Evolutionary conservation across 1,284 basidiomycete genomes (phyloP).

Genomic region (Phenoliferia sp.): DNA sequence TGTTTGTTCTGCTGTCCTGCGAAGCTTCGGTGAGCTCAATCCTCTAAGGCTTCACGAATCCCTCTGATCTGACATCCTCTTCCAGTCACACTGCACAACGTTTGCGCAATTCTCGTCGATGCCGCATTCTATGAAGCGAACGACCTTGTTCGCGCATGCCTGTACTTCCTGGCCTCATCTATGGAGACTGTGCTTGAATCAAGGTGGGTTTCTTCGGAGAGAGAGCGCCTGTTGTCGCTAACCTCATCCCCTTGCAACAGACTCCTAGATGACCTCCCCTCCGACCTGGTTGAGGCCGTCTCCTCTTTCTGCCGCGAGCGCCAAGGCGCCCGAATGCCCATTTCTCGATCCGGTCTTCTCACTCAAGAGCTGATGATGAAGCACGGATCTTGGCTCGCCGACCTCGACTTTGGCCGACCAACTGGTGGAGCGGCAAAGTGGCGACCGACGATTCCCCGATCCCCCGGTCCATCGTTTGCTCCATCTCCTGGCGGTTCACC

Average conservation of each 20-base stretch:
- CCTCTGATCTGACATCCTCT: slow-evolving; percentile 31
- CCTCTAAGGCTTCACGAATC: neutral
- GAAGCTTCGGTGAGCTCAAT: slow-evolving; percentile 43
- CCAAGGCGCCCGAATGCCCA: slow-evolving; percentile 60
- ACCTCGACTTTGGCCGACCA: slow-evolving; percentile 72
- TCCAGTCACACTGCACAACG: slow-evolving; percentile 72
- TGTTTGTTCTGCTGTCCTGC: slow-evolving; percentile 70
- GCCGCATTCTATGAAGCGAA: slow-evolving; percentile 72
- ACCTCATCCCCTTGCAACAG: slow-evolving; percentile 42
- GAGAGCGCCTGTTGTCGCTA: neutral
- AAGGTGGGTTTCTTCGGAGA: neutral
- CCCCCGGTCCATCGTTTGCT: slow-evolving; percentile 43
- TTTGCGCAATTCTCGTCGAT: slow-evolving; percentile 73
- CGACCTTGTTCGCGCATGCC: slow-evolving; percentile 65
- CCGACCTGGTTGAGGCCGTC: slow-evolving; percentile 64
- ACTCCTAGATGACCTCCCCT: slow-evolving; percentile 66
- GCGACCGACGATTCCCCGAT: slow-evolving; percentile 45
- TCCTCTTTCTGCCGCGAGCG: slow-evolving; percentile 56
- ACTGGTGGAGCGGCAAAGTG: slow-evolving; percentile 49
- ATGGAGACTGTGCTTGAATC: slow-evolving; percentile 84
- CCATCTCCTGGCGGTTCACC: slow-evolving; percentile 37
- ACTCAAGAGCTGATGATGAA: slow-evolving; percentile 59
- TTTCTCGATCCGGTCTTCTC: slow-evolving; percentile 58
- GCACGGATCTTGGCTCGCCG: slow-evolving; percentile 68
- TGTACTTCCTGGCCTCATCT: slow-evolving; percentile 75